These are phyloP conservation scores for Phyllachora maydis DNA, from an alignment of 2,329 filamentous ascomycete genomes.

Conservation along the genomic window DNA sequence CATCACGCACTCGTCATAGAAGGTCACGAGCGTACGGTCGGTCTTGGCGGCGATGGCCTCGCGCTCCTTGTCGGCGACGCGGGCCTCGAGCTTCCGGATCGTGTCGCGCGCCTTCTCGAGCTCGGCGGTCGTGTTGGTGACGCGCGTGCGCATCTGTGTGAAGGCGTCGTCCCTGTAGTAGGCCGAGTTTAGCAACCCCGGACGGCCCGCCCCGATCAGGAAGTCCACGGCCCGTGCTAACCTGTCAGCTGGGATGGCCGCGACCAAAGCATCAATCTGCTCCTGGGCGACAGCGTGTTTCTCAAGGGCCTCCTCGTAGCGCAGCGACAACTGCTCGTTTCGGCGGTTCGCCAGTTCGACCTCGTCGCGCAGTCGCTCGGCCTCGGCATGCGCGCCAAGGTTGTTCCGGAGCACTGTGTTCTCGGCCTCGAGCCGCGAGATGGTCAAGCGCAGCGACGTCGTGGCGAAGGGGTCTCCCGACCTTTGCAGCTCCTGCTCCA, in stretches of 20 bases:
- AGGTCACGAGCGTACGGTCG: constrained; percentile 21
- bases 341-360: constrained; percentile 31
- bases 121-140: constrained; percentile 28
- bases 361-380: constrained; percentile 29
- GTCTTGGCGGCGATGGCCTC: constrained; percentile 29
- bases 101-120: constrained; percentile 22
- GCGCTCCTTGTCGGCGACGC: constrained; percentile 30
- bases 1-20: constrained; percentile 2
- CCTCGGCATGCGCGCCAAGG: constrained; percentile 30
- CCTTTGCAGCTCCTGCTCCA: constrained; percentile 39
- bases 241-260: constrained; percentile 30
- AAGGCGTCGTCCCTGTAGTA: constrained; percentile 31
- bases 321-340: constrained; percentile 28
- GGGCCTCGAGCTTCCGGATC: constrained; percentile 21
- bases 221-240: constrained; percentile 22
- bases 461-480: constrained; percentile 17
- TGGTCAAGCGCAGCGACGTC: constrained; percentile 23
- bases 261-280: constrained; percentile 32
- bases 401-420: constrained; percentile 35
- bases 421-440: constrained; percentile 39
- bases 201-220: constrained; percentile 10
- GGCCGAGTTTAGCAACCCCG: constrained; percentile 20
- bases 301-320: constrained; percentile 34
- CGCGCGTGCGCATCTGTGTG: too few species aligned
- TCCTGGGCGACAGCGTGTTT: constrained; percentile 34